These are phyloP conservation scores for Colletotrichum sp. DNA, from an alignment of 2,329 filamentous ascomycete genomes.

Conservation along the genomic window DNA sequence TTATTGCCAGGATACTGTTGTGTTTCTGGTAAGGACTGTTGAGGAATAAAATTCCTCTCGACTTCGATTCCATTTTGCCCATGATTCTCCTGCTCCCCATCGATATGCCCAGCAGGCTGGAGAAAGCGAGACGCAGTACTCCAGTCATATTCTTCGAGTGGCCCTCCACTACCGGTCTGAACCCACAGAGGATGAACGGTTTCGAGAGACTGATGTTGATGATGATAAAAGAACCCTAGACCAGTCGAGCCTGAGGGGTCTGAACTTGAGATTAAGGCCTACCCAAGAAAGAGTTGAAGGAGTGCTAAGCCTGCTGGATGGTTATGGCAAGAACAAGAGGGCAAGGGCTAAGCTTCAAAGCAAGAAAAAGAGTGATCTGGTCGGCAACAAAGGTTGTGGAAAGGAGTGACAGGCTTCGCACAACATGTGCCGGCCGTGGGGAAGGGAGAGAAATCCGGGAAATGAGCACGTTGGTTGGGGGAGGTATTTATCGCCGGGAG, in stretches of 20 bases:
- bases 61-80: neutral
- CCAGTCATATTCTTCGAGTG: slow-evolving; percentile 18
- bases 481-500: neutral
- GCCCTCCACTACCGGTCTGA: slow-evolving; percentile 16
- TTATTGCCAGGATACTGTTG: neutral
- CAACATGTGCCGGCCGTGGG: slow-evolving; percentile 22
- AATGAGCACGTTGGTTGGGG: neutral
- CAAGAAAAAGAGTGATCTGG: neutral
- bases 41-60: neutral
- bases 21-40: neutral
- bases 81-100: neutral
- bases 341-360: neutral
- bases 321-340: neutral
- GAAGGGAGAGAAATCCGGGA: neutral
- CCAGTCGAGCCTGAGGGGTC: slow-evolving; percentile 1
- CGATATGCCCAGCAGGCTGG: slow-evolving; percentile 21
- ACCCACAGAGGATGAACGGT: slow-evolving; percentile 18
- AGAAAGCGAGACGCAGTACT: neutral
- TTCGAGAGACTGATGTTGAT: neutral
- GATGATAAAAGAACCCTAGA: slow-evolving; percentile 1
- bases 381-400: neutral
- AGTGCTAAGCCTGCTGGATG: slow-evolving; percentile 1
- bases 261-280: slow-evolving; percentile 18
- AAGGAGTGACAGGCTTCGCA: slow-evolving; percentile 16
- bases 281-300: neutral